Base-by-base conservation (phyloP, 768 basidiomycete genomes). In the Cantharellus cinnabarinus region DNA sequence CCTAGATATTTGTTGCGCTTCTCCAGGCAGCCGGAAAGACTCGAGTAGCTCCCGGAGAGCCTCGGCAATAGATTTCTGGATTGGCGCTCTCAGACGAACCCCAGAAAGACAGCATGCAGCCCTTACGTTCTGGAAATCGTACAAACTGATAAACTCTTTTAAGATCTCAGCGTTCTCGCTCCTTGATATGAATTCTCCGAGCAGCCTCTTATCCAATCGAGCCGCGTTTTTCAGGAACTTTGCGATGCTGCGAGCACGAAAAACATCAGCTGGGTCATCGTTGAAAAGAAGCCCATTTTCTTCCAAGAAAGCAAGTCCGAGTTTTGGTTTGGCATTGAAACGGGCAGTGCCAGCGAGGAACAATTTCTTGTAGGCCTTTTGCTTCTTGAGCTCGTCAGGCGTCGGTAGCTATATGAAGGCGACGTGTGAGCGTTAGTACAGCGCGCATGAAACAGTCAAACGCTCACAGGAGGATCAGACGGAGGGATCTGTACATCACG, bases 11-110 rank as follows among this genome's bases (percentile, higher is more conserved):
- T 95, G 95, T 66, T 97, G 93, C 4, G 89, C 67, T 67, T 99
- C 95, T 57, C 95, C 95, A 0, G 95, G 95, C 42, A 99, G 75
- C 59, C 95, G 79, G 74, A 99, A 97, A 3, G 82, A 76, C 67
- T 98, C 95, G 5, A 99, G 75, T 60, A 98, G 71, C 67, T 97
- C 91, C 34, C 95, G 80, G 84, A 99, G 83, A 1, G 91, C 94
- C 61, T 99, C 95, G 14, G 89, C 91, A 61, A 95, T 78, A 14
- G 83, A 79, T 85, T 94, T 94, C 91, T 97, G 5, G 34, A 42
- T 56, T 3, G 37, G 41, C 44, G 10, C 44, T 10, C 44, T 37
- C 14, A 54, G 7, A 59, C n/a, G 7, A 56, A 42, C 20, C 3
- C 40, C 4, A 20, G 14, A 42, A 15, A 5, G 38, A n/a, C 1